phyloP scores from a whole-genome alignment of 768 basidiomycete species.

The Cyclocybe cylindracea region DNA sequence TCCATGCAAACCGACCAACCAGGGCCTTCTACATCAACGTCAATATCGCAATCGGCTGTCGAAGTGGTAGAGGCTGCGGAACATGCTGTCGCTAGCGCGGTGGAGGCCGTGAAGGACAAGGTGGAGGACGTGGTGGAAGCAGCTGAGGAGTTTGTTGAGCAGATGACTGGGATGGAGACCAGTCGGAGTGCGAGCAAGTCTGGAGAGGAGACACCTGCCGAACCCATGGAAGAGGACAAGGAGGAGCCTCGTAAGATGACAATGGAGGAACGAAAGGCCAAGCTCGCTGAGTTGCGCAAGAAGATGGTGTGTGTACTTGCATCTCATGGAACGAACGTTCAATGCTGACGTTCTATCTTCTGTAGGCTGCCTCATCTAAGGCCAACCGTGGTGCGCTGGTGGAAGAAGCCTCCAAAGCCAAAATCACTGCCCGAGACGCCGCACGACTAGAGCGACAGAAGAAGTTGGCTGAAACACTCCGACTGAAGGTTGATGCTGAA shows the following conservation, averaged over 20 bases:
- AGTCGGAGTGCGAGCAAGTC: conserved; percentile 12
- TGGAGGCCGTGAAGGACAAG: conserved; percentile 17
- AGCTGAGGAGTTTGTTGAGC: conserved; percentile 29
- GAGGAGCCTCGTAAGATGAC: conserved; percentile 35
- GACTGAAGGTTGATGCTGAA: conserved; percentile 85
- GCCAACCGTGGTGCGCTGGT: conserved; percentile 87
- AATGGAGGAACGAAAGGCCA: conserved; percentile 75
- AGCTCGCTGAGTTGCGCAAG: conserved; percentile 72
- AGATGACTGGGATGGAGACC: conserved; percentile 28
- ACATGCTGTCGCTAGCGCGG: conserved; percentile 12
- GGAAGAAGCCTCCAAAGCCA: conserved; percentile 79
- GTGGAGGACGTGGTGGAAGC: conserved; percentile 25
- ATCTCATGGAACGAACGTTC: not conserved
- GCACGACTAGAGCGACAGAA: conserved; percentile 87
- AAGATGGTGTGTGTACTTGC: conserved; percentile 66
- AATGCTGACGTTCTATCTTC: not conserved
- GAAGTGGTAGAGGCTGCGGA: conserved; percentile 8
- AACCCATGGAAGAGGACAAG: conserved; percentile 23
- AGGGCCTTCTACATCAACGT: conserved; percentile 18
- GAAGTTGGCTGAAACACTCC: conserved; percentile 84
- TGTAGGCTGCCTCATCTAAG: conserved; percentile 70
- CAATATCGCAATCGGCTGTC: conserved; percentile 7
- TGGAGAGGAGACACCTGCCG: conserved; percentile 13
- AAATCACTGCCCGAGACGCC: conserved; percentile 75
- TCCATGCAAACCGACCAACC: conserved; percentile 22